Evolutionary conservation across 345 rosid genomes (phyloP).

Genomic region (Pistacia atlantica): DNA sequence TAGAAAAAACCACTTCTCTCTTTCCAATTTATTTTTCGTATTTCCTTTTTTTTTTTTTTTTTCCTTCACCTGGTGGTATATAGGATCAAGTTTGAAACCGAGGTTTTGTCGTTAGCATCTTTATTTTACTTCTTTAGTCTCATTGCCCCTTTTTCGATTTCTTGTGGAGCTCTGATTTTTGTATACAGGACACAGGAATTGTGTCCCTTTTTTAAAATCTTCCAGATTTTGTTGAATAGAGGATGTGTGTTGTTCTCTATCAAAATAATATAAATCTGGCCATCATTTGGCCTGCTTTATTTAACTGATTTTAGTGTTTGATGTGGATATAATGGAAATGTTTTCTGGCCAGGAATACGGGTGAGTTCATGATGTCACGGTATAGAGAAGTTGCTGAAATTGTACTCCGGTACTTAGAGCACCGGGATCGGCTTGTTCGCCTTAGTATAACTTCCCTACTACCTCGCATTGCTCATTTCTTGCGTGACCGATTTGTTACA

Average conservation of each 20-base stretch:
- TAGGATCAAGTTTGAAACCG: too few relatives aligned
- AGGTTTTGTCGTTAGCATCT: not conserved
- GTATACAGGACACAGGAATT: not conserved
- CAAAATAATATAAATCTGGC: not conserved
- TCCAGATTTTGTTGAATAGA: not conserved
- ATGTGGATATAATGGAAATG: conserved; percentile 7
- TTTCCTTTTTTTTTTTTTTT: not conserved
- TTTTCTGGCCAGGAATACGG: conserved; percentile 81
- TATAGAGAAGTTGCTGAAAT: conserved; percentile 98
- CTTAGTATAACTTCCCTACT: conserved; percentile 97
- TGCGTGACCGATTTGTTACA: conserved; percentile 96
- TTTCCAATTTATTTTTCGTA: not conserved
- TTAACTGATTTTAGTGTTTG: conserved; percentile 12
- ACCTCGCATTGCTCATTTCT: conserved; percentile 98
- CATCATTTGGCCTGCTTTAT: not conserved
- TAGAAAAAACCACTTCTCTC: not conserved
- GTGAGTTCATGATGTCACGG: conserved; percentile 99
- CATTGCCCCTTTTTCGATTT: not conserved
- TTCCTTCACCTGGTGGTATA: not conserved
- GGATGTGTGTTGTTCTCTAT: not conserved
- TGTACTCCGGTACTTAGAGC: conserved; percentile 89
- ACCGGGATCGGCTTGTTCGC: conserved; percentile 97
- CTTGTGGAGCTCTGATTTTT: not conserved
- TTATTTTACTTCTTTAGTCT: not conserved
- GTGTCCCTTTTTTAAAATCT: not conserved